phyloP scores from a whole-genome alignment of 768 basidiomycete species.

The Kwoniella pini region DNA sequence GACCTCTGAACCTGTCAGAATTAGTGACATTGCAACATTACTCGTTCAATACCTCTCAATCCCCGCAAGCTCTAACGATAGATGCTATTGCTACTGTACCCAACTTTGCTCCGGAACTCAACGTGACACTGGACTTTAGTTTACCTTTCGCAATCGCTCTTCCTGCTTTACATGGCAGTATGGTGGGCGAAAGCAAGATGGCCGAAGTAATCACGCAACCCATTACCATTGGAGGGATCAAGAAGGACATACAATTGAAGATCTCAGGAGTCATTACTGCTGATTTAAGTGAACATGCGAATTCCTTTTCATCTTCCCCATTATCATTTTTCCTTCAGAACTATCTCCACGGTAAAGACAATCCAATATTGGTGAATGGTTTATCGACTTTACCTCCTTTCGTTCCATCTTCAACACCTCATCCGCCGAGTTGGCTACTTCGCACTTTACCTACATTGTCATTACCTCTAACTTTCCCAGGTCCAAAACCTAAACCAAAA shows the following conservation, averaged over 20 bases:
- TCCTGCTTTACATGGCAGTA: slow-evolving; percentile 1
- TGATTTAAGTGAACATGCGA: slow-evolving; percentile 11
- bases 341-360: slow-evolving; percentile 47
- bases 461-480: slow-evolving; percentile 46
- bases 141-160: slow-evolving; percentile 48
- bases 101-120: slow-evolving; percentile 36
- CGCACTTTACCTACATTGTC: slow-evolving; percentile 28
- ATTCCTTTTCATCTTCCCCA: slow-evolving; percentile 12
- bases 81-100: slow-evolving; percentile 38
- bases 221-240: slow-evolving; percentile 12
- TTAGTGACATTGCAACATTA: slow-evolving; percentile 45
- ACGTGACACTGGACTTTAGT: slow-evolving; percentile 36
- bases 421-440: slow-evolving; percentile 46
- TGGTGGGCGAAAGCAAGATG: slow-evolving; percentile 32
- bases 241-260: slow-evolving; percentile 22
- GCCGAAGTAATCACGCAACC: slow-evolving; percentile 51
- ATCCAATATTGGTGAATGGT: slow-evolving; percentile 46
- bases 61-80: slow-evolving; percentile 22
- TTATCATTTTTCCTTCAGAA: slow-evolving; percentile 47
- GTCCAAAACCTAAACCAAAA: slow-evolving; percentile 44
- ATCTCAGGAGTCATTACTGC: slow-evolving; percentile 37
- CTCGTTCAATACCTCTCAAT: slow-evolving; percentile 28
- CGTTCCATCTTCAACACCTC: slow-evolving; percentile 2
- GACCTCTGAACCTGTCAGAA: slow-evolving; percentile 41
- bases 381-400: slow-evolving; percentile 30